phyloP scores from a whole-genome alignment of 345 rosid species.

The Eucalyptus fibrosa region DNA sequence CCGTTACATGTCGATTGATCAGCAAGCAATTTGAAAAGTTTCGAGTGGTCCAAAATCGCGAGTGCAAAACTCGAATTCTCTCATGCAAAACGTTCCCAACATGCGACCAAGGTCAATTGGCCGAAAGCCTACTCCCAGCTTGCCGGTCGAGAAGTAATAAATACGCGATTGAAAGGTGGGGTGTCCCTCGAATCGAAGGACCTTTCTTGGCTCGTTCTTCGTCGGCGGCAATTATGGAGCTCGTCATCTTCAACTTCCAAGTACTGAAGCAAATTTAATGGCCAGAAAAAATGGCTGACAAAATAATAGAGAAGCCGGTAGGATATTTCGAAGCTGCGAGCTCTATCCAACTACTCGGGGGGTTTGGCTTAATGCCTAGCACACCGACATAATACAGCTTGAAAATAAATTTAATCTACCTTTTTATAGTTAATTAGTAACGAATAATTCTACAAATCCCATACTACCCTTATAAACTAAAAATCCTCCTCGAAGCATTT shows the following conservation, averaged over 20 bases:
- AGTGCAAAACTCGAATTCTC: not conserved
- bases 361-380: not conserved
- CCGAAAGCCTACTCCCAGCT: not conserved
- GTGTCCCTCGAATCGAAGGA: not conserved
- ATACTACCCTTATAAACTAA: too few relatives aligned
- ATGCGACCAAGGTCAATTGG: not conserved
- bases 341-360: not conserved
- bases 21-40: not conserved
- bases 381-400: not conserved
- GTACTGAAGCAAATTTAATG: not conserved
- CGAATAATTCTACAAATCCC: not conserved
- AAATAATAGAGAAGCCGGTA: not conserved
- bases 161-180: not conserved
- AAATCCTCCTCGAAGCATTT: too few relatives aligned
- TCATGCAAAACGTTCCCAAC: not conserved
- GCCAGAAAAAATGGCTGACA: not conserved
- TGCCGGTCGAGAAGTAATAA: not conserved
- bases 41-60: not conserved
- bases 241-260: not conserved
- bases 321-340: not conserved
- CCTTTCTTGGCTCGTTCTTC: not conserved
- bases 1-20: not conserved
- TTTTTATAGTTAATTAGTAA: not conserved
- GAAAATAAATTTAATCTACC: not conserved
- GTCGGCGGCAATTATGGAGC: not conserved